Evolutionary conservation across 257 asterid species (phyloP), one percentile per base, ranked within the genome.

Genomic region (Phtheirospermum japonicum): DNA sequence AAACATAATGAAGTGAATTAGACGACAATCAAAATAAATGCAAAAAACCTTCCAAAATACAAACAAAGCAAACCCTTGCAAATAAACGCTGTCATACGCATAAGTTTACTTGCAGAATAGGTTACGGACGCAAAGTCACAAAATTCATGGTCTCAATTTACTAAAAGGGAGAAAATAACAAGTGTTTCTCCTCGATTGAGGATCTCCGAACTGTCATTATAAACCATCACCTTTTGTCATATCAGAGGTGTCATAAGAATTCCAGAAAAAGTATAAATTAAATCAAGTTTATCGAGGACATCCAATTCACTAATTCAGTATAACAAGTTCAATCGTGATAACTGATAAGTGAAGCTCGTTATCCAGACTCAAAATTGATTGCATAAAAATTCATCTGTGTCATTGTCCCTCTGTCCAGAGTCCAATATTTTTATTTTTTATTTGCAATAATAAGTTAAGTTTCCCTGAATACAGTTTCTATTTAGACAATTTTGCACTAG

Each of bases 391-490:
- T 49, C 28, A 23, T 49, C 16, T 9, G 16, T 19, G 46, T 39
- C 23, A 59, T 66, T 18, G 42, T 23, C n/a, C n/a, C n/a, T n/a
- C n/a, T n/a, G 3, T 23, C 28, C 28, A 23, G 28, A 23, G 28
- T 23, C 28, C 28, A 23, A 23, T 23, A 23, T 23, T 62, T 53
- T 62, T 53, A 33, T 49, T 62, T 53, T n/a, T n/a, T n/a, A n/a
- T n/a, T 33, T 48, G 45, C 63, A 65, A 55, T 19, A 56, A 55
- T 2, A 13, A 56, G n/a, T 42, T 57, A 57, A 11, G 64, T 63
- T 56, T 57, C 52, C 54, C 36, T 59, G 70, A 59, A 57, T 28
- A 53, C 33, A 28, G 32, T 53, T 19, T 26, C 48, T 26, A 9
- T 12, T 13, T 18, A 7, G 19, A 68, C 42, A 55, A 32, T 54